Evolutionary conservation across 371 early-diverging fungal species (phyloP), one percentile per base, ranked within the genome.

Genomic region (Phascolomyces articulosus): DNA sequence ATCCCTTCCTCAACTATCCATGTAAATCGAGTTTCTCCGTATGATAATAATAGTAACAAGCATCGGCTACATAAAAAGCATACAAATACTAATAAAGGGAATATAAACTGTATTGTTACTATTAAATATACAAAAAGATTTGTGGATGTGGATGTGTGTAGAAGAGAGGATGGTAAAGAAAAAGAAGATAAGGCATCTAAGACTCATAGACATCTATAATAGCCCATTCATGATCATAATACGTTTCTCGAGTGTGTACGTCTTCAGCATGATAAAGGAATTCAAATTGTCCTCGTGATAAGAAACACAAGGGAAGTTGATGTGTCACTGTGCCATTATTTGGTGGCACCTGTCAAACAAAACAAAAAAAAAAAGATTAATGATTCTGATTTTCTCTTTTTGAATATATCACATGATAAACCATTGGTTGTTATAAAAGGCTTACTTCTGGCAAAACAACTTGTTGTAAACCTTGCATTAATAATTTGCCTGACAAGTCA

Each of bases 231-330:
- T 85, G 82, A 58, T 87, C 86, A 72, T 85, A 87, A 61, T 85
- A 83, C 9, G 84, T 76, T 10, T 80, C 63, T n/a, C 85, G 76
- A 18, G 83, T 78, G 51, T 80, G 77, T 21, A 89, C 83, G 70
- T 89, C 87, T 66, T 89, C 87, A n/a, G 81, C 85, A 68, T 89
- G 87, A 68, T 87, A 87, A 2, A 87, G 70, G 26, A 89, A 72
- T 68, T 87, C 84, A 69, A 80, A 89, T 57, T 82, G 81, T 18
- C 89, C 89, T 20, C 85, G 74, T 48, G 87, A 85, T 62, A 87
- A 68, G 66, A 89, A 89, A 67, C 84, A 87, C 16, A 87, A 71
- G 0, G 89, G 86, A 21, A 89, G 59, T 21, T 62, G 51, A 60
- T 83, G 80, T 16, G 70, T 77, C 8, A 73, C 66, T 23, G 41